phyloP scores from a whole-genome alignment of 371 early-diverging fungal species.

The Lichtheimia ramosa region DNA sequence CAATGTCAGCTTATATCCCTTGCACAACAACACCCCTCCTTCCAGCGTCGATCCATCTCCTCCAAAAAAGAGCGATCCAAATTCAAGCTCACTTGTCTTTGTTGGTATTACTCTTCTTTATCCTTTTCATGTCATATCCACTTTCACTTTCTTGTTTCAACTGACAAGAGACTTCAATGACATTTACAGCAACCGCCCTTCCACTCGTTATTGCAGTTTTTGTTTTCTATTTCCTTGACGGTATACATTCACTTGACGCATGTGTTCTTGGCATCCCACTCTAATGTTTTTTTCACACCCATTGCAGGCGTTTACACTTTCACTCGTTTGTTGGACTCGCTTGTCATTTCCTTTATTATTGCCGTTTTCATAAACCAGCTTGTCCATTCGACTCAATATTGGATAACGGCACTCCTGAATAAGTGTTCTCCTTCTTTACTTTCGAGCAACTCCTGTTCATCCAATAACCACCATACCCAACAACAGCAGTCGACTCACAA shows the following conservation, averaged over 20 bases:
- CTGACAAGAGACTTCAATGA: background rate
- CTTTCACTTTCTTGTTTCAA: background rate
- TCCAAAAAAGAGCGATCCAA: too few relatives aligned
- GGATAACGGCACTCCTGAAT: background rate
- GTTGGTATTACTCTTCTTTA: background rate
- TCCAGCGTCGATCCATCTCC: too few relatives aligned
- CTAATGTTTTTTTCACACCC: background rate
- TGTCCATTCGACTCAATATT: background rate
- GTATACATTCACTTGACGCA: background rate
- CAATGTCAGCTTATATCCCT: too few relatives aligned
- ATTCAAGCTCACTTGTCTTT: too few relatives aligned
- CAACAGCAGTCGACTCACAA: too few relatives aligned
- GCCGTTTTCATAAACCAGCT: slow-evolving; percentile 1
- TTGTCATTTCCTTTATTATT: slow-evolving; percentile 8
- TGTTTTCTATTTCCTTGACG: slow-evolving; percentile 5
- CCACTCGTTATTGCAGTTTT: slow-evolving; percentile 7
- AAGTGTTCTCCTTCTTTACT: too few relatives aligned
- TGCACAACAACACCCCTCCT: too few relatives aligned
- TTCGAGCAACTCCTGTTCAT: too few relatives aligned
- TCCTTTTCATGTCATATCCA: background rate
- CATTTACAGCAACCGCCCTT: background rate
- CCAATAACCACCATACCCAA: too few relatives aligned
- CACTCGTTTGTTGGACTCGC: slow-evolving; percentile 13
- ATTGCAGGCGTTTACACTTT: slow-evolving; percentile 10
- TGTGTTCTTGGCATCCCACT: background rate